Conservation (phyloP, 495 filamentous ascomycete genomes). For the Penicillium antarcticum region DNA sequence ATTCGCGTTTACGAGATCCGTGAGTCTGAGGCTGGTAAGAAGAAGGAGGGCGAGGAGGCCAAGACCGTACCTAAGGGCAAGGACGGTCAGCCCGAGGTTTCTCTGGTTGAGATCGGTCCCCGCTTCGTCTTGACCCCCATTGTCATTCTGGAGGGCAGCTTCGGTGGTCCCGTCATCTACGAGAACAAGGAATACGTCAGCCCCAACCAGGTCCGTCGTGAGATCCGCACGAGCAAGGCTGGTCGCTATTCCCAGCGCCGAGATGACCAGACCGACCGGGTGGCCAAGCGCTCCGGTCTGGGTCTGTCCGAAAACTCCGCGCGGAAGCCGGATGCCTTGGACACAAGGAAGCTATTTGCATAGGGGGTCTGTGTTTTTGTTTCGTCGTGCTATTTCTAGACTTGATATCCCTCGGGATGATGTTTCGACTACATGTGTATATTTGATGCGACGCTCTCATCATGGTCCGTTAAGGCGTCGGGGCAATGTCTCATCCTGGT, state of each 20-base stretch:
- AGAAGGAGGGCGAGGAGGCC: constrained; percentile 32
- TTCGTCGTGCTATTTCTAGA: constrained; percentile 24
- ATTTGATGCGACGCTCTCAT: constrained; percentile 39
- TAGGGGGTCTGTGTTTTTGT: constrained; percentile 34
- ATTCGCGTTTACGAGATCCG: constrained; percentile 90
- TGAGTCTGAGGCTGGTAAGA: constrained; percentile 63
- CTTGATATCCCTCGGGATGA: constrained; percentile 33
- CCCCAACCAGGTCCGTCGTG: constrained; percentile 88
- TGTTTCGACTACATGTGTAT: constrained; percentile 37
- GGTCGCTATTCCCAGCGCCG: constrained; percentile 67
- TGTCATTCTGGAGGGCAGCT: constrained; percentile 90
- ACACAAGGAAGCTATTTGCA: constrained; percentile 78
- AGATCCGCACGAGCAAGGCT: constrained; percentile 71
- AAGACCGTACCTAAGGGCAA: constrained; percentile 35
- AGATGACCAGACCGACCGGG: constrained; percentile 68
- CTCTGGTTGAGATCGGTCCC: constrained; percentile 89
- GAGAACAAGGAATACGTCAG: constrained; percentile 98
- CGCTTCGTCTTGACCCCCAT: constrained; percentile 95
- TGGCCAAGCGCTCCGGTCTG: constrained; percentile 70
- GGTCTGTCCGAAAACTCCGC: constrained; percentile 66
- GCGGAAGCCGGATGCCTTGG: constrained; percentile 66
- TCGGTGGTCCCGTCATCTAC: constrained; percentile 95
- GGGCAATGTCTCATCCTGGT: constrained; percentile 27
- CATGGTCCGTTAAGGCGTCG: constrained; percentile 41
- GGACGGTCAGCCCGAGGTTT: constrained; percentile 62